Evolutionary conservation across 495 filamentous ascomycete genomes (phyloP), one percentile per base, ranked within the genome.

Genomic region (Xylaria grammica): DNA sequence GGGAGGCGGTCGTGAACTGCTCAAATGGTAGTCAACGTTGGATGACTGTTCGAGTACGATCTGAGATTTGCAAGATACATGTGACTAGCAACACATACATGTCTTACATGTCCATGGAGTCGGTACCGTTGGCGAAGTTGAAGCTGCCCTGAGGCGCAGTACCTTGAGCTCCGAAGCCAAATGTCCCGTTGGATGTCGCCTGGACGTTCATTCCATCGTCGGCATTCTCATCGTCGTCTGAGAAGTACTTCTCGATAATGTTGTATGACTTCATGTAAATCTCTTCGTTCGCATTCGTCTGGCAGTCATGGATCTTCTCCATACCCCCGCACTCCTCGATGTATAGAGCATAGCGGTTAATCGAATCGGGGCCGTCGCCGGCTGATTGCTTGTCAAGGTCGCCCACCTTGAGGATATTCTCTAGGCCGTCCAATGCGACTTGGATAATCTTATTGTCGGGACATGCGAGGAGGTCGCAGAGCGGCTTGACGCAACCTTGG

Each of bases 191-290:
- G 53, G 87, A 82, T 54, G 89, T 88, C 5, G 81, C 78, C 36
- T 81, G 75, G 65, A 81, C 79, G 22, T 78, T 78, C 68, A 82
- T 83, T 44, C 77, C 75, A 53, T 93, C 91, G 67, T 87, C 90
- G 60, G 84, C 92, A 65, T 86, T 89, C 71, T 96, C 96, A 13
- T 97, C 95, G 69, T 99, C 95, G 74, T 99, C 96, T 1, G 93
- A 97, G 86, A 99, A 99, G 85, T 99, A 98, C 83, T 97, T 97
- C 86, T 98, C 96, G 72, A 99, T 99, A 80, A 99, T 98, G 84
- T 95, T 97, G 84, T 97, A 99, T 0, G 96, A 96, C 87, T 99
- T 99, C 95, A 99, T 97, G 85, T 99, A 99, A 70, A 99, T 99
- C 81, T 99, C 96, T 80, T 98, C 96, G 81, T 99, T 99, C 80